These are phyloP conservation scores for Eucommia ulmoides DNA, from an alignment of 257 asterid species.

Conservation along the genomic window DNA sequence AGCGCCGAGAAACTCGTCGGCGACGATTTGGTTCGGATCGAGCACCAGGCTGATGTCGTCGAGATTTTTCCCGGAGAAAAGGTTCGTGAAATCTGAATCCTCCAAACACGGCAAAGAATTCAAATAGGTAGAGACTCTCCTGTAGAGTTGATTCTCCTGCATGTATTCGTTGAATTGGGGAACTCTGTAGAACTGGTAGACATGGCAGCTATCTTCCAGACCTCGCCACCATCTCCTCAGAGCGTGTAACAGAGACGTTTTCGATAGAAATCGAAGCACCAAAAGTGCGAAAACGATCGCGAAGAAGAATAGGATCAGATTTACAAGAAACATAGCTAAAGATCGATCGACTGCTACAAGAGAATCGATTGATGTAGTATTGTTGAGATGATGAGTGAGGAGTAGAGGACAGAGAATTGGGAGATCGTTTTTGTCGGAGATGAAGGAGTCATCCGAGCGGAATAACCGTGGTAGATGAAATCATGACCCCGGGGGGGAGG, in stretches of 20 bases:
- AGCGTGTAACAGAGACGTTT: slow-evolving; percentile 30
- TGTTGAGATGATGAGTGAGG: too few relatives aligned
- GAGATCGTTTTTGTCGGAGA: too few relatives aligned
- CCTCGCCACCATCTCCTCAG: slow-evolving; percentile 33
- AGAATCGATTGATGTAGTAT: too few relatives aligned
- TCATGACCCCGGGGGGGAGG: too few relatives aligned
- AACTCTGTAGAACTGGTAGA: slow-evolving; percentile 70
- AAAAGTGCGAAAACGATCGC: slow-evolving; percentile 16
- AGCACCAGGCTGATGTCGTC: slow-evolving; percentile 55
- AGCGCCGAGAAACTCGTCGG: slow-evolving; percentile 64
- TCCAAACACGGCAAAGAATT: slow-evolving; percentile 64
- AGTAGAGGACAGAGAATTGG: too few relatives aligned
- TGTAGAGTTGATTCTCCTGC: slow-evolving; percentile 77
- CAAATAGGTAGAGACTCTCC: slow-evolving; percentile 52
- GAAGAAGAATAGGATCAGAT: slow-evolving; percentile 21
- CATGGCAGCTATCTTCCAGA: slow-evolving; percentile 46
- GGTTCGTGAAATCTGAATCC: slow-evolving; percentile 77
- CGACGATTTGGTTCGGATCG: slow-evolving; percentile 43
- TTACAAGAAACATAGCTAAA: slow-evolving; percentile 30
- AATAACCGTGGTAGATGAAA: too few relatives aligned
- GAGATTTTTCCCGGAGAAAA: slow-evolving; percentile 48
- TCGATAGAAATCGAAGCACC: slow-evolving; percentile 27
- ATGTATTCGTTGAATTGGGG: slow-evolving; percentile 78
- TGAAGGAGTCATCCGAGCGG: too few relatives aligned
- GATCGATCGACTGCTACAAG: too few relatives aligned